Evolutionary conservation across 371 early-diverging fungal species (phyloP), one percentile per base, ranked within the genome.

Genomic region (Mucor irregularis): DNA sequence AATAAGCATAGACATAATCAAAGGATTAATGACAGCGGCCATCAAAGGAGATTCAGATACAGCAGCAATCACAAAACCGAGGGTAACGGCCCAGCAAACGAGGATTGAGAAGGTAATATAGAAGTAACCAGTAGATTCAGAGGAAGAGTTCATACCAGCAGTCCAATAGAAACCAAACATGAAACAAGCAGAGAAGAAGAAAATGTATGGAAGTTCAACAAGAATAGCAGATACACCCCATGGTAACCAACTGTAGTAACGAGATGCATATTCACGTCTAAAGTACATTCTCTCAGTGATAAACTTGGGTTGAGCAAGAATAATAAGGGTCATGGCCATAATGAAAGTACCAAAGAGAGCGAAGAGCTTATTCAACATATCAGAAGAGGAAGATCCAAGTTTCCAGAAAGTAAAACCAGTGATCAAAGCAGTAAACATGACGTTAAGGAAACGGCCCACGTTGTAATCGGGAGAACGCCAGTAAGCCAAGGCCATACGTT

Each of bases 331-430:
- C 38, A 85, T 76, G 13, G 80, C 83, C 68, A 91, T 77, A 21
- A 84, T 77, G 22, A 86, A 69, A 13, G 87, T 81, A 64, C 81
- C 75, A 67, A 90, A 91, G 33, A 91, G 70, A 22, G 85, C 84
- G 64, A 91, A 90, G 33, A 87, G 73, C 43, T 85, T 76, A 59
- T 87, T 87, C 53, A 85, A 83, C 49, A 88, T 72, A 53, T 89
- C 90, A 26, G 78, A 59, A 10, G 82, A 65, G 21, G 85, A 71
- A 47, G 67, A 30, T 24, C 74, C 75, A 1, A 83, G 64, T 35
- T 85, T 80, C 81, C 77, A 88, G 68, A 83, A 93, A 8, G 91
- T 81, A 69, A 93, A 86, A 29, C 90, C 91, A 40, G 86, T 79
- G 22, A 87, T 62, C 21, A 89, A 71, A 19, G 79, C 82, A 55